Percentiles rank a stretch among this genome's conserved stretches.
These are phyloP conservation scores for Gossypium lobatum DNA, from an alignment of 441 rosid genomes.

Conservation along the genomic window DNA sequence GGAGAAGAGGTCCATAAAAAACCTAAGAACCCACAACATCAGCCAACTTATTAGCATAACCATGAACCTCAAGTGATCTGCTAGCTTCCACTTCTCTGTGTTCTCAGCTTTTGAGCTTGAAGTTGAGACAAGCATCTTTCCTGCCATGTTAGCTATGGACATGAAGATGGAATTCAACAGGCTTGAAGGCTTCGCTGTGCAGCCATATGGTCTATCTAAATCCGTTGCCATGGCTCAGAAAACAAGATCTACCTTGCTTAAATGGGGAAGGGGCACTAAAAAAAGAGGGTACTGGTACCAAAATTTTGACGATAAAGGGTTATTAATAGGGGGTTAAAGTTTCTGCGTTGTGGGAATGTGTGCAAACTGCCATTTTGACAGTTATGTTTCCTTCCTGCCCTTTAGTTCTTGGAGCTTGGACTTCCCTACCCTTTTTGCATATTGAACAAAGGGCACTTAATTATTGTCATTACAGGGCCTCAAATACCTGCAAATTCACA, in stretches of 20 bases:
- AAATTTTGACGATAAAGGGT: not conserved
- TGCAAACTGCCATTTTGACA: not conserved
- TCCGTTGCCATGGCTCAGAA: slow-evolving; percentile 4
- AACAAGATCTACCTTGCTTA: not conserved
- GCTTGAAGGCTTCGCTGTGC: slow-evolving; percentile 30
- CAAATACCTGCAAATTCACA: not conserved
- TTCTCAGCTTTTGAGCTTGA: slow-evolving; percentile 32
- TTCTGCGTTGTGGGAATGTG: not conserved
- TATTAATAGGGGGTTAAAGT: not conserved
- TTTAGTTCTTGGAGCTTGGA: not conserved
- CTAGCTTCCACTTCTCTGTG: slow-evolving; percentile 43
- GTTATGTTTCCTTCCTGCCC: not conserved
- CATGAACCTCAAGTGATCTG: slow-evolving; percentile 66
- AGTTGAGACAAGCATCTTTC: slow-evolving; percentile 31
- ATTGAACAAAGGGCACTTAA: not conserved
- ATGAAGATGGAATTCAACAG: slow-evolving; percentile 51
- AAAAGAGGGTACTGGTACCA: not conserved
- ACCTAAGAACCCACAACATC: slow-evolving; percentile 51
- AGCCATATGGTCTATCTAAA: slow-evolving; percentile 15
- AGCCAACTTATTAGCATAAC: slow-evolving; percentile 56
- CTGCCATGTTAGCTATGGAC: slow-evolving; percentile 45
- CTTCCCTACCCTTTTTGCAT: not conserved
- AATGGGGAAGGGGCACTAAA: not conserved
- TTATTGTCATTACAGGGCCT: not conserved
- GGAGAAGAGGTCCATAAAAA: slow-evolving; percentile 51